phyloP scores from a whole-genome alignment of 2,329 filamentous ascomycete species.

The Ilyonectria robusta region DNA sequence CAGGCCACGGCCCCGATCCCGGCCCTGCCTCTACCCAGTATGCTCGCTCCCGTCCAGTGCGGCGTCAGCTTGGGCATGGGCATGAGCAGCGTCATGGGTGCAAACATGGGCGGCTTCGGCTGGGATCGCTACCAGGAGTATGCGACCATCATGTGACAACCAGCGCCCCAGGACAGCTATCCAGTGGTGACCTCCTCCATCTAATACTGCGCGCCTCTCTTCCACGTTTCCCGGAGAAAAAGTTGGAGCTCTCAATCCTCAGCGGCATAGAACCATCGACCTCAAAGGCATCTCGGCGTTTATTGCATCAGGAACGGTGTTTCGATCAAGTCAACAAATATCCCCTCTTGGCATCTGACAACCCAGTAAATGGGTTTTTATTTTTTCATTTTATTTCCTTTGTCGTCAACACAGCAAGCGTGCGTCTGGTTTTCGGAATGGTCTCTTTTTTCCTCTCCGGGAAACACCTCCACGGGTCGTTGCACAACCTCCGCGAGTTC shows the following conservation, averaged over 20 bases:
- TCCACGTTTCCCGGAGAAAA: constrained; percentile 53
- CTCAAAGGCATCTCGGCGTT: constrained; percentile 59
- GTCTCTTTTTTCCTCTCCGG: constrained; percentile 54
- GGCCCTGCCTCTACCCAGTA: constrained; percentile 85
- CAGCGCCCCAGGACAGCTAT: constrained; percentile 64
- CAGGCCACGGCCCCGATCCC: constrained; percentile 81
- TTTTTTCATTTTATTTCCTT: constrained; percentile 49
- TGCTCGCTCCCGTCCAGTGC: constrained; percentile 84
- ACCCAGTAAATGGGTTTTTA: constrained; percentile 40
- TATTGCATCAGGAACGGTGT: constrained; percentile 61
- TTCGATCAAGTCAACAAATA: constrained; percentile 55
- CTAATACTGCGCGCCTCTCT: constrained; percentile 53
- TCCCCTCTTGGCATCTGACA: constrained; percentile 51
- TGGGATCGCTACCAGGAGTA: constrained; percentile 92
- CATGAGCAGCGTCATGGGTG: constrained; percentile 64
- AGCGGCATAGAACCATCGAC: constrained; percentile 56
- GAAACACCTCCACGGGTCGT: constrained; percentile 53
- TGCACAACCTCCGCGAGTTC: constrained; percentile 63
- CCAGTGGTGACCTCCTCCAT: constrained; percentile 64
- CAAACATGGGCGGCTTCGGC: constrained; percentile 71
- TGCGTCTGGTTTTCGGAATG: constrained; percentile 51
- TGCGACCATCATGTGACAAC: constrained; percentile 87
- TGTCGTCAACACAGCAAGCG: constrained; percentile 63
- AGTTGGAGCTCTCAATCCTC: constrained; percentile 51
- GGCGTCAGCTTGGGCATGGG: constrained; percentile 82